phyloP scores from a whole-genome alignment of 192 early-diverging fungal species.

The Backusella sp. region DNA sequence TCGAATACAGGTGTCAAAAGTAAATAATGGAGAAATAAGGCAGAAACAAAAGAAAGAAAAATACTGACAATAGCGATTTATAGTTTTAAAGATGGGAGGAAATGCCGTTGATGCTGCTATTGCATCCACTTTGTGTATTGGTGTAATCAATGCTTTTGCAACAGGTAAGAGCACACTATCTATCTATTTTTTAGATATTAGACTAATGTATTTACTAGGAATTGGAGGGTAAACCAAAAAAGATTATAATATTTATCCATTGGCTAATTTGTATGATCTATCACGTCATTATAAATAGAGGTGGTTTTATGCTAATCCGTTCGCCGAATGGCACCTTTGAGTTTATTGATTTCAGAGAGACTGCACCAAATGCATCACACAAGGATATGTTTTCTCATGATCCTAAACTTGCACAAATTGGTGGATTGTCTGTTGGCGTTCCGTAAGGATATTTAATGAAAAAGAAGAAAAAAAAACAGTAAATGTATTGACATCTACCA shows the following conservation, averaged over 20 bases:
- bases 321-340: constrained; percentile 53
- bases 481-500: neutral
- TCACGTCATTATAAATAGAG: constrained; percentile 45
- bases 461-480: neutral
- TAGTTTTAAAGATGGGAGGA: constrained; percentile 79
- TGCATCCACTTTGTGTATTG: constrained; percentile 81
- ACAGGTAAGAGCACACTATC: constrained; percentile 46
- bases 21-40: constrained; percentile 1
- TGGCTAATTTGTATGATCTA: neutral
- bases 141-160: constrained; percentile 82
- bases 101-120: constrained; percentile 88
- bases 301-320: constrained; percentile 90
- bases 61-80: neutral
- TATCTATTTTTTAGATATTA: neutral
- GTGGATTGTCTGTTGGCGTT: constrained; percentile 74
- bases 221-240: constrained; percentile 62
- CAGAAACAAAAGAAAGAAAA: neutral
- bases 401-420: constrained; percentile 65
- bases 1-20: constrained; percentile 66
- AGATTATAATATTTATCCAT: neutral
- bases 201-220: constrained; percentile 13
- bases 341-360: constrained; percentile 89
- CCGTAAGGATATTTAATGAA: constrained; percentile 48
- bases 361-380: constrained; percentile 67
- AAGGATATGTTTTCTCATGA: constrained; percentile 78